Conservation (phyloP, 129 eudicot species). For the Flaveria bidentis region DNA sequence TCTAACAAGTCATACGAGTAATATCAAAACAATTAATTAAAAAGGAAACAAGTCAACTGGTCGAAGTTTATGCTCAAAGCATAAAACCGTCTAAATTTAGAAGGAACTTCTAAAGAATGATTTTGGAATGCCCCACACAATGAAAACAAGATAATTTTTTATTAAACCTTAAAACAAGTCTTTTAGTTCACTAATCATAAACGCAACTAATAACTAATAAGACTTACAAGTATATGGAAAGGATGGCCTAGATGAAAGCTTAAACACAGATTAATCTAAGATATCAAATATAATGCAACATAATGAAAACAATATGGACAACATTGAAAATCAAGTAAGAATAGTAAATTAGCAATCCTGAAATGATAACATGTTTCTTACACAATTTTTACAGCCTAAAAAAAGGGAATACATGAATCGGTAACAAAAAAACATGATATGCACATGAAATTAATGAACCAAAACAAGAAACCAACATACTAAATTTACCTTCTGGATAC, state of each 20-base stretch:
- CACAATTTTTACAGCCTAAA: not conserved
- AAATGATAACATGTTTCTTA: not conserved
- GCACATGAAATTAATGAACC: conserved; percentile 14
- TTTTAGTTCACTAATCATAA: not conserved
- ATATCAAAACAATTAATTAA: conserved; percentile 1
- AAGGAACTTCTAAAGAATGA: not conserved
- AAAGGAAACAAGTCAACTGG: not conserved
- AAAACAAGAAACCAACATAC: conserved; percentile 1
- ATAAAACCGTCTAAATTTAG: not conserved
- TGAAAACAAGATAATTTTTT: not conserved
- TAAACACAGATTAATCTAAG: not conserved
- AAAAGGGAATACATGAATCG: too few relatives aligned
- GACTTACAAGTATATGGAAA: not conserved
- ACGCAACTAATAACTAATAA: not conserved
- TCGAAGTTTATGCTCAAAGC: not conserved
- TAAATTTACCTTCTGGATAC: conserved; percentile 84
- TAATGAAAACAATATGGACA: not conserved
- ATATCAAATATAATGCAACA: not conserved
- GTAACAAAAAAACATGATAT: not conserved
- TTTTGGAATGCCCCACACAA: not conserved
- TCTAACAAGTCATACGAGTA: not conserved
- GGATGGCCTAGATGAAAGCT: not conserved
- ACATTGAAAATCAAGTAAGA: not conserved
- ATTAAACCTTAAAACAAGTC: not conserved
- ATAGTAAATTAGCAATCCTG: not conserved